Conservation (phyloP, 331 rosid species). For the Quercus tomentella region DNA sequence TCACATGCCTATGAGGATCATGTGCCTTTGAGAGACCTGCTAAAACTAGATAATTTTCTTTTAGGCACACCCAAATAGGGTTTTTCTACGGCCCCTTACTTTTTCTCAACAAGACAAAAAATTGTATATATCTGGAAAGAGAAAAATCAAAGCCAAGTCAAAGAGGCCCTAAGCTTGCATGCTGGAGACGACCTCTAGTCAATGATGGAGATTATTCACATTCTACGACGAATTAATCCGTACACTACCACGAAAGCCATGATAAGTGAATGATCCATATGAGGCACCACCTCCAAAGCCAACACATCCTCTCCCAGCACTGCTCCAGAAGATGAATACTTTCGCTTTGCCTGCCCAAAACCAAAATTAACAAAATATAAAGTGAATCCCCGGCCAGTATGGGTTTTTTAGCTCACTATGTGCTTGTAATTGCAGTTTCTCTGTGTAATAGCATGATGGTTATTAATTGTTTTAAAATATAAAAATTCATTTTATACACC, state of each 20-base stretch:
- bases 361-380: background rate
- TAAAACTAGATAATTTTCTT: too few species aligned
- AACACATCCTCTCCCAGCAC: slow-evolving; percentile 71
- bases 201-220: slow-evolving; percentile 27
- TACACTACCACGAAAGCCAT: slow-evolving; percentile 72
- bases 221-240: slow-evolving; percentile 53
- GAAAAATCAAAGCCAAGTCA: background rate
- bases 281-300: slow-evolving; percentile 50
- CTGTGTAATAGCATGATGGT: background rate
- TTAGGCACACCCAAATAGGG: too few species aligned
- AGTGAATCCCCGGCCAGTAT: too few species aligned
- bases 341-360: slow-evolving; percentile 58
- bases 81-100: too few species aligned
- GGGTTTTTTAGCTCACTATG: background rate
- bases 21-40: too few species aligned
- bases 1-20: too few species aligned
- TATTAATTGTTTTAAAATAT: background rate
- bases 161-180: background rate
- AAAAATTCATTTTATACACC: background rate
- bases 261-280: slow-evolving; percentile 60
- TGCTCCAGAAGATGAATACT: slow-evolving; percentile 48
- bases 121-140: background rate
- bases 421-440: background rate
- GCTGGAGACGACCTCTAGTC: background rate
- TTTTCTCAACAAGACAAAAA: too few species aligned